A percentile compares a stretch with the other conserved stretches of the same genome.
These are phyloP conservation scores for Aureobasidium sp. DNA, from an alignment of 2,329 filamentous ascomycete genomes.

Conservation along the genomic window DNA sequence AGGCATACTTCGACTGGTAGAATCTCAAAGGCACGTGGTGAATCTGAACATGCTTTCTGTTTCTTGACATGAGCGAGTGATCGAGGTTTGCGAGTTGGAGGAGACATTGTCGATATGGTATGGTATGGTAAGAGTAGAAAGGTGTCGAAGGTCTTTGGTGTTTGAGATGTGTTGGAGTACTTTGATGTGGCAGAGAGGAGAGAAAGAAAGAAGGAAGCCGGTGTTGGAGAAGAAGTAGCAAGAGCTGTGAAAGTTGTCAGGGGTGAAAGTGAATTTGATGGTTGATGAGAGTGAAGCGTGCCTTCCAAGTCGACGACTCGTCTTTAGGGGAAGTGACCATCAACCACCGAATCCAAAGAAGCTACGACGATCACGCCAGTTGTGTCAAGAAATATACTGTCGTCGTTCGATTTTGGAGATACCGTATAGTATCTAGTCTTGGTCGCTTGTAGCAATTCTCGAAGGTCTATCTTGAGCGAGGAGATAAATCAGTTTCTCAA, in stretches of 20 bases:
- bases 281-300: background rate
- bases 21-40: constrained; percentile 15
- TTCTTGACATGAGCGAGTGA: background rate
- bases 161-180: background rate
- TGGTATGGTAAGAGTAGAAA: background rate
- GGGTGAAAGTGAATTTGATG: background rate
- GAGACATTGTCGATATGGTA: background rate
- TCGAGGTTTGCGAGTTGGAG: background rate
- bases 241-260: background rate
- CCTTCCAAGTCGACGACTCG: background rate
- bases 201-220: background rate
- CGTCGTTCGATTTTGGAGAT: background rate
- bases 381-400: background rate
- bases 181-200: background rate
- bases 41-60: background rate
- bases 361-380: background rate
- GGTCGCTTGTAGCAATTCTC: background rate
- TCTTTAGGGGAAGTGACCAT: background rate
- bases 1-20: constrained; percentile 21
- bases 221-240: no score
- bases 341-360: background rate
- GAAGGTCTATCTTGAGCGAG: background rate
- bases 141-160: background rate
- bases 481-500: background rate
- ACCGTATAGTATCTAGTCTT: background rate